A percentile compares a stretch with the other conserved stretches of the same genome.
These are phyloP conservation scores for Serendipita sp. DNA, from an alignment of 768 basidiomycete genomes.

Conservation along the genomic window DNA sequence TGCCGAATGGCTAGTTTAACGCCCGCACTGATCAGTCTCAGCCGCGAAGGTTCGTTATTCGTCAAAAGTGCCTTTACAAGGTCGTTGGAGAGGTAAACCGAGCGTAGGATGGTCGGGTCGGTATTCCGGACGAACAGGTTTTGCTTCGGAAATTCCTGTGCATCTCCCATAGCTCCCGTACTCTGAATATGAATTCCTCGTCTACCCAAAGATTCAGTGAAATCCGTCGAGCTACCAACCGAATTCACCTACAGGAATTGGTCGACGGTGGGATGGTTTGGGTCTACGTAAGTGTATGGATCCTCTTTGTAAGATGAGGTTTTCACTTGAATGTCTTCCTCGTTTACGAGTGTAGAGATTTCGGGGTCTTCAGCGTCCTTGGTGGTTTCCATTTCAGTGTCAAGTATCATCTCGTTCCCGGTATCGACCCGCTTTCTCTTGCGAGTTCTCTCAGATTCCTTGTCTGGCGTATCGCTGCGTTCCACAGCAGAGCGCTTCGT, in stretches of 20 bases:
- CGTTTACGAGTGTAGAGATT: constrained; percentile 12
- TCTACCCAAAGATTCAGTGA: not conserved
- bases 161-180: not conserved
- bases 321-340: constrained; percentile 16
- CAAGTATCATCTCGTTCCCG: constrained; percentile 14
- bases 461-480: not conserved
- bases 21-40: constrained; percentile 84
- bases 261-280: constrained; percentile 52
- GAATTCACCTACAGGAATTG: constrained; percentile 51
- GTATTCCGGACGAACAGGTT: constrained; percentile 84
- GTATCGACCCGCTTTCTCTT: not conserved
- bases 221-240: no score
- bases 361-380: constrained; percentile 36
- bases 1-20: constrained; percentile 88
- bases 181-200: not conserved
- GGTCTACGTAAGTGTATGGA: constrained; percentile 69
- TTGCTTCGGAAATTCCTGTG: constrained; percentile 43
- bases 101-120: constrained; percentile 37
- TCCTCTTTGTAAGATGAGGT: constrained; percentile 62
- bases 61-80: constrained; percentile 65
- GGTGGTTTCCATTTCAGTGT: constrained; percentile 25
- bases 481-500: not conserved
- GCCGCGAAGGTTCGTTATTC: constrained; percentile 67
- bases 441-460: not conserved
- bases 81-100: constrained; percentile 77